Evolutionary conservation across 2,329 filamentous ascomycete species (phyloP).

Genomic region (Cercospora sp.): DNA sequence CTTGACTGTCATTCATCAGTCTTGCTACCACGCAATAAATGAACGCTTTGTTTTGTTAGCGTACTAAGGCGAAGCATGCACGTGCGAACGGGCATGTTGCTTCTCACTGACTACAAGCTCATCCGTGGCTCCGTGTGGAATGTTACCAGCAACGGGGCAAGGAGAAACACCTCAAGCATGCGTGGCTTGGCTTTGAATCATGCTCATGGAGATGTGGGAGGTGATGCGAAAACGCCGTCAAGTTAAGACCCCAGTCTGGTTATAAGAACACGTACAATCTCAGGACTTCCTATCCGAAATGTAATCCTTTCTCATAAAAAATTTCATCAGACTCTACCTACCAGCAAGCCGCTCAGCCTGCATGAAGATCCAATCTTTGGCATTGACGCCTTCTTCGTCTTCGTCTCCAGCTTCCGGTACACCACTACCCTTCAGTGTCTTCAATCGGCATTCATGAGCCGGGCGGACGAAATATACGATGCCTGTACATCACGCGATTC

Average conservation of each 20-base stretch:
- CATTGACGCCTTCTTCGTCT: conserved; percentile 40
- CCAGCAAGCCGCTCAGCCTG: conserved; percentile 40
- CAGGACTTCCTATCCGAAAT: not conserved
- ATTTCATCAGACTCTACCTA: not conserved
- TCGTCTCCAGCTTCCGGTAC: conserved; percentile 35
- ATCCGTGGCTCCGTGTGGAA: not conserved
- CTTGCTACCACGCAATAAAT: no score
- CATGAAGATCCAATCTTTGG: conserved; percentile 47
- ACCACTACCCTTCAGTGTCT: conserved; percentile 39
- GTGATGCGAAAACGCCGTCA: not conserved
- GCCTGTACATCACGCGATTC: not conserved
- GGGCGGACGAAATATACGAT: conserved; percentile 59
- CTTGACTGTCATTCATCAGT: no score
- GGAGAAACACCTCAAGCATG: not conserved
- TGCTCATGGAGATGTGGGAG: no score
- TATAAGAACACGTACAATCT: not conserved
- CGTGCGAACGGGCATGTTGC: no score
- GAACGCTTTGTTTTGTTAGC: no score
- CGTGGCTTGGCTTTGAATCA: no score
- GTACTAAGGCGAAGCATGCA: no score
- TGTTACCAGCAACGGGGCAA: not conserved
- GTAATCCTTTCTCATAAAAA: not conserved
- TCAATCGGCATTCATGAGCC: conserved; percentile 49
- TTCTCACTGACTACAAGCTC: no score
- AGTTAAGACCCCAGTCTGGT: no score